Evolutionary conservation across 108 stramenopile species (phyloP).

Genomic region (Fragilaria radians): DNA sequence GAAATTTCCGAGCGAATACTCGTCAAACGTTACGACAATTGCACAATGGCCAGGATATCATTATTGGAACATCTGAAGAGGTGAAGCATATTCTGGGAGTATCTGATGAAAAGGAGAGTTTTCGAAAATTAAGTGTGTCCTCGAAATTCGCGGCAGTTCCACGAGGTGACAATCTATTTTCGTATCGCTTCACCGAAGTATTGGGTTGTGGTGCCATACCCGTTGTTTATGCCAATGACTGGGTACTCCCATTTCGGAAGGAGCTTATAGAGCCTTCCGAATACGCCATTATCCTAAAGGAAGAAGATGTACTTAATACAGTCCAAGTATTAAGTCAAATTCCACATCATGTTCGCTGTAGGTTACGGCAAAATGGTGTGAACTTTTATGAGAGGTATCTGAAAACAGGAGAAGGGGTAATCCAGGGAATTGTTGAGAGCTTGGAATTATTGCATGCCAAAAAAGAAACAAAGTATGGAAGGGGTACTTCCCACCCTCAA

Average conservation of each 20-base stretch:
- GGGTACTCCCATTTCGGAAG: conserved; percentile 23
- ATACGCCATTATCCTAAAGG: background rate
- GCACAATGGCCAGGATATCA: conserved; percentile 2
- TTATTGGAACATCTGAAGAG: too few species aligned
- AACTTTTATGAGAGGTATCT: too few species aligned
- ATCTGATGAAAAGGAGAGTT: background rate
- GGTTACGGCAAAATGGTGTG: too few species aligned
- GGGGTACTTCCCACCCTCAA: too few species aligned
- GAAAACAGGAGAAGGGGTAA: too few species aligned
- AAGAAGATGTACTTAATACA: conserved; percentile 1
- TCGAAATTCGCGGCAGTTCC: conserved; percentile 22
- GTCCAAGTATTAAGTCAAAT: background rate
- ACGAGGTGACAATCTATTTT: conserved; percentile 38
- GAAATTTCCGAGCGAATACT: too few species aligned
- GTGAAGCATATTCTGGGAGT: background rate
- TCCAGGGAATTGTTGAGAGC: too few species aligned
- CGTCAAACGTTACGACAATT: too few species aligned
- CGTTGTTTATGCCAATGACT: conserved; percentile 25
- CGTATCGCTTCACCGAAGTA: conserved; percentile 34
- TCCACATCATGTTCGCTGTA: too few species aligned
- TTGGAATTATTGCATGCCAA: too few species aligned
- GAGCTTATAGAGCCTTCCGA: conserved; percentile 14
- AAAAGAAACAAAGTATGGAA: too few species aligned
- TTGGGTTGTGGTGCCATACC: conserved; percentile 34
- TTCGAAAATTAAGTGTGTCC: background rate